These are phyloP conservation scores for Apiotrichum veenhuisii DNA, from an alignment of 1,284 basidiomycete species.

Conservation along the genomic window DNA sequence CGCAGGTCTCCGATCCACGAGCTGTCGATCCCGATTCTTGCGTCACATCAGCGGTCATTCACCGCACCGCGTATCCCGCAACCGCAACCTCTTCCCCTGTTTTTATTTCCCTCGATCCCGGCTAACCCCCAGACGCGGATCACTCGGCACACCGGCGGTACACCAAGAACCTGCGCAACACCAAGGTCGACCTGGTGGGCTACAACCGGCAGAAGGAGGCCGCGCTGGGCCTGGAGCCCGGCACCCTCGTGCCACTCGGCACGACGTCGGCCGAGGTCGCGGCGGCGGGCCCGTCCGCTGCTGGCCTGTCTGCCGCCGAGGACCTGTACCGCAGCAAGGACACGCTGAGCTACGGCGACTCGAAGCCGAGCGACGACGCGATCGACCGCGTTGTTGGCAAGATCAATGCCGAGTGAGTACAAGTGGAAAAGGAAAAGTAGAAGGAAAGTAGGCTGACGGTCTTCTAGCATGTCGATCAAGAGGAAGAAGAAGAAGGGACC, in stretches of 20 bases:
- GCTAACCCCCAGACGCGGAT: conserved; percentile 65
- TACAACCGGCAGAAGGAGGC: conserved; percentile 85
- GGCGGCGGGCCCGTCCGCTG: conserved; percentile 29
- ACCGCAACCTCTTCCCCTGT: background rate
- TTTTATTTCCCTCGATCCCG: background rate
- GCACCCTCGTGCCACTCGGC: conserved; percentile 54
- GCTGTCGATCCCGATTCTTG: too few species aligned
- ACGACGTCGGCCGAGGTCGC: conserved; percentile 42
- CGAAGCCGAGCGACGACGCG: conserved; percentile 87
- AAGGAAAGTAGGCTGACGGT: too few species aligned
- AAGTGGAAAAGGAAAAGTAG: too few species aligned
- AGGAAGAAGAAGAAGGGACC: conserved; percentile 61
- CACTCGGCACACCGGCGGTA: conserved; percentile 84
- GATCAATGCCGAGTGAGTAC: conserved; percentile 84
- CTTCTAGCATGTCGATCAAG: conserved; percentile 17
- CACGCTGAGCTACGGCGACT: conserved; percentile 85
- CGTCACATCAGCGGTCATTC: too few species aligned
- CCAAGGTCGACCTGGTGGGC: conserved; percentile 78
- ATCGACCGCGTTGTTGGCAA: conserved; percentile 88
- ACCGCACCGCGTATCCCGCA: too few species aligned
- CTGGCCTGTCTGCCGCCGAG: conserved; percentile 60
- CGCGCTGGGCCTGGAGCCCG: conserved; percentile 67
- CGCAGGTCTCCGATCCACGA: background rate
- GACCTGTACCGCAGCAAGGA: conserved; percentile 85
- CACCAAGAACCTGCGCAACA: conserved; percentile 78